A percentile compares a stretch with the other conserved stretches of the same genome.
Evolutionary conservation across 1,284 basidiomycete species (phyloP).

Genomic region (Ceraceosorus bombacis): DNA sequence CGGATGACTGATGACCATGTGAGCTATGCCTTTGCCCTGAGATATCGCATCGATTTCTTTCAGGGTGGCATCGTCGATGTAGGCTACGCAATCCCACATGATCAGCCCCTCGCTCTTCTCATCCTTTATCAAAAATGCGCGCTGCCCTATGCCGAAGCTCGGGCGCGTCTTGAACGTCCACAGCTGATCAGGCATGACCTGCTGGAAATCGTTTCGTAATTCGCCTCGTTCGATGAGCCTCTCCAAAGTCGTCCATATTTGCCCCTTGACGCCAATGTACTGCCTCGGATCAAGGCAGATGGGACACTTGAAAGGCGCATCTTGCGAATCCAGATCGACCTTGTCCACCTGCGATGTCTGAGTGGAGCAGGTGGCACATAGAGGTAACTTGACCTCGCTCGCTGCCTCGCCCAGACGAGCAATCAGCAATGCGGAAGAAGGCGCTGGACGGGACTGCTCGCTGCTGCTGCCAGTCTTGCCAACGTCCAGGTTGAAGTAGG

Average conservation of each 20-base stretch:
- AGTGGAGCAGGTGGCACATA: slow-evolving; percentile 20
- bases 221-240: slow-evolving; percentile 9
- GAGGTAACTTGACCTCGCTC: slow-evolving; percentile 11
- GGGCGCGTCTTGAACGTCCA: slow-evolving; percentile 21
- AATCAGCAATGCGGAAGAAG: too few species aligned
- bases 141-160: slow-evolving; percentile 21
- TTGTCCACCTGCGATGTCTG: slow-evolving; percentile 16
- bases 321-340: slow-evolving; percentile 11
- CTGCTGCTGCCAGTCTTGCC: too few species aligned
- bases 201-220: slow-evolving; percentile 18
- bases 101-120: slow-evolving; percentile 11
- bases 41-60: slow-evolving; percentile 17
- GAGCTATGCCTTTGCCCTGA: slow-evolving; percentile 18
- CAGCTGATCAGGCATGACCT: slow-evolving; percentile 15
- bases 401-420: background rate
- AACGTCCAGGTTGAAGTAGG: too few species aligned
- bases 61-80: slow-evolving; percentile 21
- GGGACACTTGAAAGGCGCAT: slow-evolving; percentile 18
- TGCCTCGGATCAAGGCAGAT: slow-evolving; percentile 18
- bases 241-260: slow-evolving; percentile 23
- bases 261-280: slow-evolving; percentile 18
- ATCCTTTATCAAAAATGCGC: slow-evolving; percentile 25
- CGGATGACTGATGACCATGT: slow-evolving; percentile 21
- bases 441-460: too few species aligned
- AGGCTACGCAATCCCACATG: slow-evolving; percentile 29